Conservation (phyloP, 2,329 filamentous ascomycete species). For the Rachicladosporium sp. region DNA sequence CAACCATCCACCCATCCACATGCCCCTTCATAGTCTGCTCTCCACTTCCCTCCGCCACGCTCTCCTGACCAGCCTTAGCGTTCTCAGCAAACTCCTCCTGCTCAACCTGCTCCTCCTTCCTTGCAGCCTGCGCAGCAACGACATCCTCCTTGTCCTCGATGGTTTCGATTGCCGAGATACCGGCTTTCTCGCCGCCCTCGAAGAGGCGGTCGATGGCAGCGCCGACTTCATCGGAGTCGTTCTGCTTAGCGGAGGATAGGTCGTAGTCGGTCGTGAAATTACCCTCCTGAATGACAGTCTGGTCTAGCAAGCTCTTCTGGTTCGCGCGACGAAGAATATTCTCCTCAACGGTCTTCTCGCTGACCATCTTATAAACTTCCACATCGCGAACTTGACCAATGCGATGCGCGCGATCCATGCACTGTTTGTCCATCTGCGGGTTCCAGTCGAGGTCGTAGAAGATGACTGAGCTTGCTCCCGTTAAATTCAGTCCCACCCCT, state of each 20-base stretch:
- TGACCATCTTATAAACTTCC: constrained; percentile 69
- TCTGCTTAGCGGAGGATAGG: constrained; percentile 26
- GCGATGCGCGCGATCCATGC: constrained; percentile 90
- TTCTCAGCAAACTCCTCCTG: constrained; percentile 59
- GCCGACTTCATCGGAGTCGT: constrained; percentile 58
- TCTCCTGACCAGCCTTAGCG: no score
- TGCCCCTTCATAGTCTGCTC: constrained; percentile 47
- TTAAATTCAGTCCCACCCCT: constrained; percentile 90
- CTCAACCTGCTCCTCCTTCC: constrained; percentile 75
- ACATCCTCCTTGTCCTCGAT: constrained; percentile 91
- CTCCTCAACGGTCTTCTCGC: constrained; percentile 72
- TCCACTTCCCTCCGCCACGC: no score
- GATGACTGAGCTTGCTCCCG: constrained; percentile 92
- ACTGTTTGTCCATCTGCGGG: constrained; percentile 98
- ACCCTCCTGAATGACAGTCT: constrained; percentile 95
- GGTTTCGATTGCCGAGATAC: constrained; percentile 66
- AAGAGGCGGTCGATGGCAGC: constrained; percentile 79
- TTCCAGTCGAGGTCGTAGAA: constrained; percentile 99
- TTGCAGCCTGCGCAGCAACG: constrained; percentile 71
- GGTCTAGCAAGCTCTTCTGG: constrained; percentile 94
- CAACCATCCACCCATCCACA: constrained; percentile 49
- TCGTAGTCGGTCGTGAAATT: constrained; percentile 89
- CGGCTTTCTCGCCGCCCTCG: constrained; percentile 47
- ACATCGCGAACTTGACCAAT: constrained; percentile 97
- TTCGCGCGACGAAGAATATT: constrained; percentile 95